Base-by-base conservation (phyloP, 768 basidiomycete genomes). In the Termitomyces eurrhizus region DNA sequence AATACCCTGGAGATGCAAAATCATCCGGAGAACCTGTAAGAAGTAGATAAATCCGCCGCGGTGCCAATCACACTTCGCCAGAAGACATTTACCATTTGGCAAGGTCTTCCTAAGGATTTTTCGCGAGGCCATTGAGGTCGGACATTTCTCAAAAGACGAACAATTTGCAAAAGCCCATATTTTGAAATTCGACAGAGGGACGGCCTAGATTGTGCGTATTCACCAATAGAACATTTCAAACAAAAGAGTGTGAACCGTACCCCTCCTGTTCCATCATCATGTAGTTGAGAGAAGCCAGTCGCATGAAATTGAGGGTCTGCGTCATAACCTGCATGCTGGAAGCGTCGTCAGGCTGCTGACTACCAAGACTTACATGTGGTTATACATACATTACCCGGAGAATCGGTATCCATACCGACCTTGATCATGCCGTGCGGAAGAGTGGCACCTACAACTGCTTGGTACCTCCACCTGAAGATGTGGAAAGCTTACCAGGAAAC, bases 341-440 rank as follows among this genome's bases (percentile, higher is more conserved):
- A 14, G 55, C 26, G 8, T 42, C 9, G 14, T 61, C 63, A 51
- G 51, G 32, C 32, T 48, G 24, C 9, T 42, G 16, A 36, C 26
- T 39, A 44, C 32, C 16, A 18, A n/a, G 46, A 26, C 45, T 13
- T 46, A 36, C n/a, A 56, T 21, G 45, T 26, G 32, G 46, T 33
- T 53, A 14, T 29, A 68, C 77, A 37, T 64, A 84, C 84, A 67
- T 84, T 84, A 66, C 79, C 82, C 3, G 84, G 83, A 13, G 84
- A 84, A 65, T 87, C 83, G 0, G 85, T 87, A 66, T 88, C 86
- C 80, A 87, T 81, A 7, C 86, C 86, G 2, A 74, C 79, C 72
- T 88, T 88, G 16, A 82, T 78, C 86, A 87, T 85, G n/a, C 87
- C 86, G 70, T 87, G 85, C 2, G 87, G 87, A 24, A 85, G 66